Evolutionary conservation across 2,329 filamentous ascomycete species (phyloP).

Genomic region (Aspergillus fijiensis): DNA sequence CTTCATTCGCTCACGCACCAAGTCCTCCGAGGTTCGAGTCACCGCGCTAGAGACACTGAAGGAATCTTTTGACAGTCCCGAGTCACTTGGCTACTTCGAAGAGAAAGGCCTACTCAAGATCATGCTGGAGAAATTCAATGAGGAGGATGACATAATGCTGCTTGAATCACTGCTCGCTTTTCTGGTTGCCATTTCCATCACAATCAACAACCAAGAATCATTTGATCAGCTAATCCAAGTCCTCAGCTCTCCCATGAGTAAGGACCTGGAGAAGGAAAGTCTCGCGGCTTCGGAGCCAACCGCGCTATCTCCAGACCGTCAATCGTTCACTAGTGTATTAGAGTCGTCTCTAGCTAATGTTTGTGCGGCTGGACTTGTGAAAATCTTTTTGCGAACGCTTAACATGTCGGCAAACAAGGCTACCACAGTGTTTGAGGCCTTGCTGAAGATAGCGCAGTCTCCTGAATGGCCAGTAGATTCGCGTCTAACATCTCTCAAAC

Average conservation of each 20-base stretch:
- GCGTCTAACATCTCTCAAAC: constrained; percentile 70
- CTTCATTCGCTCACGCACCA: constrained; percentile 39
- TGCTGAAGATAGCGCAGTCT: constrained; percentile 64
- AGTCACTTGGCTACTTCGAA: constrained; percentile 32
- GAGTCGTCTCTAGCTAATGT: constrained; percentile 56
- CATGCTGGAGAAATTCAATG: constrained; percentile 35
- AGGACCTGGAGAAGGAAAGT: constrained; percentile 34
- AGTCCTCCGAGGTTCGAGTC: constrained; percentile 41
- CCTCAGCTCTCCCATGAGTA: constrained; percentile 37
- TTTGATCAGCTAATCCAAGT: constrained; percentile 36
- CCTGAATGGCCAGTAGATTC: constrained; percentile 64
- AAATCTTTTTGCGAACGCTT: constrained; percentile 73
- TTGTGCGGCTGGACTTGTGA: constrained; percentile 68
- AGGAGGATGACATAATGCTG: constrained; percentile 40
- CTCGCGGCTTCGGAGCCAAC: constrained; percentile 44
- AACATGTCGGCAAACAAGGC: constrained; percentile 66
- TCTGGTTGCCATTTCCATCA: constrained; percentile 34
- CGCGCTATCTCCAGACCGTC: constrained; percentile 29
- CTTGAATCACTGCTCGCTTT: constrained; percentile 42
- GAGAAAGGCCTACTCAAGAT: constrained; percentile 34
- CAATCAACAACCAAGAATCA: constrained; percentile 29
- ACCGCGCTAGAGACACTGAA: constrained; percentile 40
- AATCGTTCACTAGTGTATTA: constrained; percentile 30
- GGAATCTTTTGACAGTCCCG: constrained; percentile 37
- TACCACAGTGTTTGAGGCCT: constrained; percentile 59